Conservation (phyloP, 2,329 filamentous ascomycete species). For the Trichoderma lentiforme region DNA sequence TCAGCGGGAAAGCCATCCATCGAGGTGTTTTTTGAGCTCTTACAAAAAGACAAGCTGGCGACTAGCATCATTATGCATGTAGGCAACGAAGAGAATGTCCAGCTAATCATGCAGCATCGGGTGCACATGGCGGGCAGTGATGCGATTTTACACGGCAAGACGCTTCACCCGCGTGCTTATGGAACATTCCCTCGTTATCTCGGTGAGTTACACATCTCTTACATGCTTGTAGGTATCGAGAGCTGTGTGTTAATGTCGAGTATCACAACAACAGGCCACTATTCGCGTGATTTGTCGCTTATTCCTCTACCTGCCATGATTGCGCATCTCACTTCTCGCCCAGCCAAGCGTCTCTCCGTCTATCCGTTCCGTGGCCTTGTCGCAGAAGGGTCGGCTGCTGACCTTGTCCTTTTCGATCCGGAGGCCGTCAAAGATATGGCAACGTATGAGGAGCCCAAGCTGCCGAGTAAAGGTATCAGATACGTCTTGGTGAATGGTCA, state of each 20-base stretch:
- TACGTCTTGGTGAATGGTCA: slow-evolving; percentile 26
- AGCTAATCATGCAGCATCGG: slow-evolving; percentile 26
- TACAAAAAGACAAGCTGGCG: slow-evolving; percentile 23
- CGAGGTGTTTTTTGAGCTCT: slow-evolving; percentile 25
- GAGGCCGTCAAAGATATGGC: slow-evolving; percentile 23
- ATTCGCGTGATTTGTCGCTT: slow-evolving; percentile 24
- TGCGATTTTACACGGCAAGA: slow-evolving; percentile 26
- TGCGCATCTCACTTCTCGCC: slow-evolving; percentile 25
- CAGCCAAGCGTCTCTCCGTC: slow-evolving; percentile 25
- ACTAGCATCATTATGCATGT: slow-evolving; percentile 27
- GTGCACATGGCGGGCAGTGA: slow-evolving; percentile 27
- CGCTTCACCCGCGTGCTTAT: slow-evolving; percentile 26
- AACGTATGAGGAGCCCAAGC: slow-evolving; percentile 24
- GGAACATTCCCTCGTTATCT: slow-evolving; percentile 27
- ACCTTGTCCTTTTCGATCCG: slow-evolving; percentile 25
- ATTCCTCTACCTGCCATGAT: slow-evolving; percentile 24
- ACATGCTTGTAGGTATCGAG: not conserved
- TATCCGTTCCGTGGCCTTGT: slow-evolving; percentile 25
- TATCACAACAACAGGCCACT: slow-evolving; percentile 19
- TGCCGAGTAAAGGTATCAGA: slow-evolving; percentile 22
- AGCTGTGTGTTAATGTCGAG: not conserved
- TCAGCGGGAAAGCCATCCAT: slow-evolving; percentile 17
- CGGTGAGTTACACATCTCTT: slow-evolving; percentile 9
- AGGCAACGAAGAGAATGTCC: slow-evolving; percentile 26
- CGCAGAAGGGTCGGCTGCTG: slow-evolving; percentile 25